These are phyloP conservation scores for Inonotus hispidus DNA, from an alignment of 1,284 basidiomycete genomes.

Conservation along the genomic window DNA sequence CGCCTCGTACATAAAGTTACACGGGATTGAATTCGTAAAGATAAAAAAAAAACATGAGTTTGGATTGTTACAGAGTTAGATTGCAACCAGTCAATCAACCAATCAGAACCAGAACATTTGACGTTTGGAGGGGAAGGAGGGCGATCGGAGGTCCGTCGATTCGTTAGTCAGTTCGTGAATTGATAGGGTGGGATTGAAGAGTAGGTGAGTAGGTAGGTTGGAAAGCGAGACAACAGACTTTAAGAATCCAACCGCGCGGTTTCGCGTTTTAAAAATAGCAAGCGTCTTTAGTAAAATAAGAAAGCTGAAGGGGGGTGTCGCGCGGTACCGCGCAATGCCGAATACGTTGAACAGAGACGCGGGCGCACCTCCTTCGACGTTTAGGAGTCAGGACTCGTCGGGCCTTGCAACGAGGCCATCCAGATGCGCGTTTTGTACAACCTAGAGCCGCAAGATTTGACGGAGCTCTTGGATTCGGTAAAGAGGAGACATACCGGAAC, in stretches of 20 bases:
- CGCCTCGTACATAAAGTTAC: too few species aligned
- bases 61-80: background rate
- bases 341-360: too few species aligned
- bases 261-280: too few species aligned
- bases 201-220: background rate
- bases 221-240: too few species aligned
- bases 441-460: conserved; percentile 29
- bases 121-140: too few species aligned
- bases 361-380: too few species aligned
- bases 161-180: background rate
- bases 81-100: background rate
- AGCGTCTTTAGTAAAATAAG: too few species aligned
- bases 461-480: background rate
- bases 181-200: background rate
- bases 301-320: too few species aligned
- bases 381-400: conserved; percentile 17
- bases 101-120: background rate
- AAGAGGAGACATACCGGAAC: conserved; percentile 57
- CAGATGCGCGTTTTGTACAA: conserved; percentile 77
- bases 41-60: background rate
- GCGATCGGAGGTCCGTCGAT: background rate
- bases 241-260: too few species aligned
- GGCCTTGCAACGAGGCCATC: conserved; percentile 61
- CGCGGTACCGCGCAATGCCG: too few species aligned
- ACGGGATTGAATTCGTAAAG: background rate